phyloP scores from a whole-genome alignment of 768 basidiomycete genomes.

The Termitomyces sp. region DNA sequence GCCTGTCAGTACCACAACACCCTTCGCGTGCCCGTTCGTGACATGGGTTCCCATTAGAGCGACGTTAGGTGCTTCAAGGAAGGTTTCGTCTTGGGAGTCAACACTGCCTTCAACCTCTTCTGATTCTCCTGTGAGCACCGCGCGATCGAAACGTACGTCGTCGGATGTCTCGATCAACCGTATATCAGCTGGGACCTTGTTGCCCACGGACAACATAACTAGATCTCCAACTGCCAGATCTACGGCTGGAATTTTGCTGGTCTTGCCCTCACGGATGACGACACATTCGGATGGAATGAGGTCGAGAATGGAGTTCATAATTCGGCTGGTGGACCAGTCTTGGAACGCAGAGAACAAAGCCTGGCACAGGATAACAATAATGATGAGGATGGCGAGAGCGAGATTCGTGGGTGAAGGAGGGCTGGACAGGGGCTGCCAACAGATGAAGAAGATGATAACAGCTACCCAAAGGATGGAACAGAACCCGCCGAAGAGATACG shows the following conservation, averaged over 20 bases:
- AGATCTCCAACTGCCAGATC: constrained; percentile 11
- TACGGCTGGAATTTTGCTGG: constrained; percentile 7
- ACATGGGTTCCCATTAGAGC: constrained; percentile 41
- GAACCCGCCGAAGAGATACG: constrained; percentile 10
- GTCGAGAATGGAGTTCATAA: constrained; percentile 14
- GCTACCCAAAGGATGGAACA: constrained; percentile 11
- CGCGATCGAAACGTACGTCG: constrained; percentile 46
- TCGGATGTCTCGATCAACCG: constrained; percentile 45
- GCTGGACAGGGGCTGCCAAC: constrained; percentile 8
- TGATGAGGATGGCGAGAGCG: constrained; percentile 9
- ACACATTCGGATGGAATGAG: constrained; percentile 10
- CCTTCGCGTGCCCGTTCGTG: constrained; percentile 33
- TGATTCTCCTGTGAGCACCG: constrained; percentile 47
- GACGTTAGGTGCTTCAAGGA: constrained; percentile 40
- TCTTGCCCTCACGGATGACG: constrained; percentile 7
- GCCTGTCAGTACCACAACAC: constrained; percentile 37
- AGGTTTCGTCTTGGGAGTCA: constrained; percentile 40
- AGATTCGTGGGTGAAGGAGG: no score
- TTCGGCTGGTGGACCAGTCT: constrained; percentile 9
- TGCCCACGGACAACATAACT: constrained; percentile 6
- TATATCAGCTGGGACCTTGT: constrained; percentile 30
- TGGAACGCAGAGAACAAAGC: constrained; percentile 9
- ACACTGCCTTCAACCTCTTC: constrained; percentile 39
- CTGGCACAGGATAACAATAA: constrained; percentile 5
- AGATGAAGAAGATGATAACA: constrained; percentile 11